Evolutionary conservation across 306 rosid genomes (phyloP), one percentile per base, ranked within the genome.

Genomic region (Hippophae gyantsensis): DNA sequence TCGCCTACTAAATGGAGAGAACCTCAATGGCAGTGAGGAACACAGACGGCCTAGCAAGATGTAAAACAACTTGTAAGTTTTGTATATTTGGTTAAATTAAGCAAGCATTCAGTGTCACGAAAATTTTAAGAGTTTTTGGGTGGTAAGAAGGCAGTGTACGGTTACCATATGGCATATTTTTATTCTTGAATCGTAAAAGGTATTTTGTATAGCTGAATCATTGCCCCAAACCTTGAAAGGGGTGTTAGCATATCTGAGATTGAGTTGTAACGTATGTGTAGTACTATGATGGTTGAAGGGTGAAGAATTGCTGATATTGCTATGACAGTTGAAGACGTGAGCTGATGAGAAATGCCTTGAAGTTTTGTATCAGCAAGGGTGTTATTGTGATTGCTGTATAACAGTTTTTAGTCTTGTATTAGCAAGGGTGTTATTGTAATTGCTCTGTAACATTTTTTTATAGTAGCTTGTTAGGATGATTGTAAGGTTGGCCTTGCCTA

Each of bases 1-100:
- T 73, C 93, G 0, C 86, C 94, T 32, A 80, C 88, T 5, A 84
- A 79, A 46, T 60, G 70, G 51, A 51, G 67, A 44, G 54, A n/a
- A 13, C 59, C 57, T 45, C 78, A 65, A 62, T 78, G 77, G 82
- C 82, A 78, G 3, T 85, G 78, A 78, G 66, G 67, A 27, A 27
- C 3, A 27, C 38, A 63, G 41, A 51, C 43, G 46, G 68, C 52
- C 47, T 6, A 49, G 58, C 48, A 74, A 64, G 13, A 23, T 76
- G 78, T 66, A 70, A 51, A 53, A 63, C 65, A 48, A 48, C 12
- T 57, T 71, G 64, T 70, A 72, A 66, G 70, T 56, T 61, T 25
- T 68, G 66, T 56, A 65, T 52, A 58, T 43, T 68, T 53, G 38
- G 53, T 62, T 44, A 53, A 65, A 27, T 27, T 27, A 27, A 27